These are phyloP conservation scores for Fonsecaea erecta DNA, from an alignment of 2,329 filamentous ascomycete species.

Conservation along the genomic window DNA sequence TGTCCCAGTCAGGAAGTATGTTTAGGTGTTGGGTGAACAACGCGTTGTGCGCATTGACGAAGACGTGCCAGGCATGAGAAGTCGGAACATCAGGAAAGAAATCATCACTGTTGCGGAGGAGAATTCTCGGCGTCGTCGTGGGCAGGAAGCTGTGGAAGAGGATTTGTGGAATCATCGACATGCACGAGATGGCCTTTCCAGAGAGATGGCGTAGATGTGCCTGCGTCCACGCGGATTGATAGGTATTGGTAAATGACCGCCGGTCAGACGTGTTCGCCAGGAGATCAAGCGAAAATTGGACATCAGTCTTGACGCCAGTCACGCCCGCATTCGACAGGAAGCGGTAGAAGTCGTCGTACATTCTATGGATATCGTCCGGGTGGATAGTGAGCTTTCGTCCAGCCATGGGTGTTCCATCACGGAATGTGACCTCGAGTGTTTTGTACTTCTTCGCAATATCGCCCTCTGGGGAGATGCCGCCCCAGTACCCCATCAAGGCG, in stretches of 20 bases:
- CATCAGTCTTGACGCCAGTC: slow-evolving; percentile 90
- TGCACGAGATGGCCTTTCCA: slow-evolving; percentile 83
- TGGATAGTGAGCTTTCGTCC: slow-evolving; percentile 74
- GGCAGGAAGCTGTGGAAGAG: slow-evolving; percentile 84
- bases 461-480: slow-evolving; percentile 74
- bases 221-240: slow-evolving; percentile 85
- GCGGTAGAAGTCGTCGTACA: slow-evolving; percentile 90
- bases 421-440: slow-evolving; percentile 64
- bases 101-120: slow-evolving; percentile 83
- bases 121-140: slow-evolving; percentile 66
- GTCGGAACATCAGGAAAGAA: slow-evolving; percentile 83
- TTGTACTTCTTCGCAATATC: slow-evolving; percentile 78
- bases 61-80: slow-evolving; percentile 93
- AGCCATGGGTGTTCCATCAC: slow-evolving; percentile 52
- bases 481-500: slow-evolving; percentile 87
- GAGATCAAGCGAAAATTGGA: slow-evolving; percentile 85
- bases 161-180: slow-evolving; percentile 86
- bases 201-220: slow-evolving; percentile 78
- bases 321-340: slow-evolving; percentile 77
- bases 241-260: slow-evolving; percentile 71
- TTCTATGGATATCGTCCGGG: slow-evolving; percentile 71
- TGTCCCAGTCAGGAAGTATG: slow-evolving; percentile 81
- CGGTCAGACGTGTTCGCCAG: slow-evolving; percentile 71
- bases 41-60: slow-evolving; percentile 88
- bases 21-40: slow-evolving; percentile 84